phyloP scores from a whole-genome alignment of 371 early-diverging fungal genomes.

The Encephalitozoon cuniculi region DNA sequence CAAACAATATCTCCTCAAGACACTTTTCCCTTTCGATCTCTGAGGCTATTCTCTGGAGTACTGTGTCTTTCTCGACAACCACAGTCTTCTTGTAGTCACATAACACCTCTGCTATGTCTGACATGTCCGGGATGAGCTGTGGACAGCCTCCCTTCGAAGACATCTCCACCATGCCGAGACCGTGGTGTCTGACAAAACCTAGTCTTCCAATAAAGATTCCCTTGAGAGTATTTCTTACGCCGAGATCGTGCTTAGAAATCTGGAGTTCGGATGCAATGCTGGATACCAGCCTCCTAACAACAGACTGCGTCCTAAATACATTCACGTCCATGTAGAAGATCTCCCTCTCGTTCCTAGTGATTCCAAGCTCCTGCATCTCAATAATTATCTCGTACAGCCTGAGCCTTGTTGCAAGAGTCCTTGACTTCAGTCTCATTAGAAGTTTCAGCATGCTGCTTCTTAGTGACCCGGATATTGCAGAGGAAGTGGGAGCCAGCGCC shows the following conservation, averaged over 20 bases:
- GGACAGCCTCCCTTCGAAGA: background rate
- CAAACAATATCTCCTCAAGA: constrained; percentile 25
- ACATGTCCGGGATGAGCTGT: constrained; percentile 58
- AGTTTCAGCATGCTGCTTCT: background rate
- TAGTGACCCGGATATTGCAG: background rate
- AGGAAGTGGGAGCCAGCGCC: background rate
- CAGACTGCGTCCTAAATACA: constrained; percentile 43
- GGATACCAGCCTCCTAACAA: constrained; percentile 30
- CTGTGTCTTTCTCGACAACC: constrained; percentile 60
- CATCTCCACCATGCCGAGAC: background rate
- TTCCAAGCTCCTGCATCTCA: constrained; percentile 10
- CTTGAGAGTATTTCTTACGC: constrained; percentile 50
- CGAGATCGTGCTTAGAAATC: constrained; percentile 11
- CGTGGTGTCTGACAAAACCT: background rate
- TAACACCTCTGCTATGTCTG: background rate
- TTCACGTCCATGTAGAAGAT: constrained; percentile 49
- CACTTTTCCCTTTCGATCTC: background rate
- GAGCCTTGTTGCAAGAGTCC: background rate
- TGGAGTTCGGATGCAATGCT: constrained; percentile 17
- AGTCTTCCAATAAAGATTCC: constrained; percentile 52
- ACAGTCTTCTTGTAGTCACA: constrained; percentile 6
- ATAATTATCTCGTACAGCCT: constrained; percentile 39
- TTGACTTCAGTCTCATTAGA: background rate
- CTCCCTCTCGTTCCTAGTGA: constrained; percentile 44
- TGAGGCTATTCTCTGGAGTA: constrained; percentile 35